These are phyloP conservation scores for Phaseolus coccineus DNA, from an alignment of 331 rosid species.

Conservation along the genomic window DNA sequence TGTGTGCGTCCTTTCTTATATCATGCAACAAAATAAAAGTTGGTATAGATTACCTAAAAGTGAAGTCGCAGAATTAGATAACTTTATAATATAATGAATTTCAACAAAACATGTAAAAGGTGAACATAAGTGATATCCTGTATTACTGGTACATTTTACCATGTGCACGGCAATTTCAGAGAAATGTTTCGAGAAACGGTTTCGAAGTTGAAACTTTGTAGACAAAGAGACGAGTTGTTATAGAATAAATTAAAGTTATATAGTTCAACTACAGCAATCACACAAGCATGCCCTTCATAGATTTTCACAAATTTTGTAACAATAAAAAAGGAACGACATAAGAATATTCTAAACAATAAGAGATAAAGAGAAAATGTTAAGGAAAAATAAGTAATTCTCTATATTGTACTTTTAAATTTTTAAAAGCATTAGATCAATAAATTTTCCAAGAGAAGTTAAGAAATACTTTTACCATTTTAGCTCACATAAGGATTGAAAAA, in stretches of 20 bases:
- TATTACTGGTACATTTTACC: conserved; percentile 3
- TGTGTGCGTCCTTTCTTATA: neutral
- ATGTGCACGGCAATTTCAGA: neutral
- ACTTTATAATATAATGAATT: neutral
- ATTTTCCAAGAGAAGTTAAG: neutral
- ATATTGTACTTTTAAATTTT: neutral
- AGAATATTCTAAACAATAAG: neutral
- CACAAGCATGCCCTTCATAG: conserved; percentile 17
- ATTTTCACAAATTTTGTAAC: conserved; percentile 12
- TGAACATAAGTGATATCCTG: neutral
- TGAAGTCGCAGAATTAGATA: neutral
- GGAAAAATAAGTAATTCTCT: conserved; percentile 19
- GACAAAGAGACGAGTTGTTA: neutral
- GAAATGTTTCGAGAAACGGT: conserved; percentile 4
- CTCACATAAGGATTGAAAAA: conserved; percentile 7
- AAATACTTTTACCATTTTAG: neutral
- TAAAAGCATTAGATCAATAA: conserved; percentile 16
- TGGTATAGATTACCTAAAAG: neutral
- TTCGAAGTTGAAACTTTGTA: conserved; percentile 22
- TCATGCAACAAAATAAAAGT: conserved; percentile 26
- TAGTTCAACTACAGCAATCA: conserved; percentile 4
- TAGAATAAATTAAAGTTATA: neutral
- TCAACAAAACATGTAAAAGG: conserved; percentile 3
- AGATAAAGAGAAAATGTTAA: conserved; percentile 4
- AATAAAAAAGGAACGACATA: conserved; percentile 15